Base-by-base conservation (phyloP, 1,139 yeast species). In the Yamadazyma dushanensis region DNA sequence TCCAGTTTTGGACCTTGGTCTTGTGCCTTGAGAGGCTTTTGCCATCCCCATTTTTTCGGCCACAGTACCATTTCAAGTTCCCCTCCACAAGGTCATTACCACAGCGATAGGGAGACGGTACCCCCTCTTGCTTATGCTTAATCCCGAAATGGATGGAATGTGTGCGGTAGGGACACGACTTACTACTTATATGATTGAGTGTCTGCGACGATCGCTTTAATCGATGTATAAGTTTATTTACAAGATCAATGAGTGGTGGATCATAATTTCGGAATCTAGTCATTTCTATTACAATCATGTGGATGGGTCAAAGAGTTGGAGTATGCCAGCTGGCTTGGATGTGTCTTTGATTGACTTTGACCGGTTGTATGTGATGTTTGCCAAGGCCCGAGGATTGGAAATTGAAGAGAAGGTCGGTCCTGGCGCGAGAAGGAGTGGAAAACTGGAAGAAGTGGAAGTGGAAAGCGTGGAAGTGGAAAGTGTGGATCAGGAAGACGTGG, bases 281-380 rank as follows among this genome's bases (percentile, higher is more conserved):
- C 51, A 47, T 28, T 47, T 44, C 34, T 47, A 46, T 23, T 47
- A 43, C 29, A 40, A 47, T 29, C 29, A 22, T 9, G 20, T 20
- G 8, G 35, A 35, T 8, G 28, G 31, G 15, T 30, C 35, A 8
- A 21, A 31, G 16, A 4, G 9, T 8, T 47, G 51, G 51, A 35
- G 37, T 20, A 18, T 42, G 32, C 51, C 50, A 3, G 22, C 9
- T 7, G 47, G 32, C 1, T 24, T 44, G 10, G 24, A 26, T 8
- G 36, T 34, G 16, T 31, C 26, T 7, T 28, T 15, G 19, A 23
- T 47, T 2, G 50, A 65, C 36, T 64, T 46, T 38, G 66, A 69
- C 38, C 58, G 61, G 27, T 49, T 68, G 21, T 58, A 53, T 9
- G 22, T 63, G 3, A 44, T 67, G 28, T 49, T 63, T 36, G 71